These are phyloP conservation scores for Bacterosira constricta DNA, from an alignment of 108 stramenopile genomes.

Conservation along the genomic window DNA sequence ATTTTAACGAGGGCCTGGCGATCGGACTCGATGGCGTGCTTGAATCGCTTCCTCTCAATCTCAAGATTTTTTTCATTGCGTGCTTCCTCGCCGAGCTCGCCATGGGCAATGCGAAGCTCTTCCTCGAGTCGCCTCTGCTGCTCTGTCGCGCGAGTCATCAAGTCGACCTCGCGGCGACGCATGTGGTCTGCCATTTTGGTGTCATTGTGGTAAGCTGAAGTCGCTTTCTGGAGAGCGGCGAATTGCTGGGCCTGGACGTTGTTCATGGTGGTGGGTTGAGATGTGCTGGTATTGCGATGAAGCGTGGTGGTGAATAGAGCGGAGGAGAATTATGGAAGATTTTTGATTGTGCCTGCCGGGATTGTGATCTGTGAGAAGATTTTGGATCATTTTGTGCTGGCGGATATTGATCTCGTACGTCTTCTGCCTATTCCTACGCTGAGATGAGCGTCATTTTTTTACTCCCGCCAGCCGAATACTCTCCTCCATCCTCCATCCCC, in stretches of 20 bases:
- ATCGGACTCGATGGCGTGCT: constrained; percentile 22
- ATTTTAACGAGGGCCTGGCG: constrained; percentile 34
- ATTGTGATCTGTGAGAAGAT: no score
- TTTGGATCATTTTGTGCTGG: no score
- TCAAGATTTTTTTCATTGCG: constrained; percentile 30
- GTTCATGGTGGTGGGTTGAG: constrained; percentile 13
- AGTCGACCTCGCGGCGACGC: constrained; percentile 34
- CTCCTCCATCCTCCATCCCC: no score
- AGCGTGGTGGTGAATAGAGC: not conserved
- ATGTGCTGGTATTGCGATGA: no score
- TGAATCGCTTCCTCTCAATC: constrained; percentile 14
- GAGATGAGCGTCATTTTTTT: no score
- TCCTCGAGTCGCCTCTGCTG: constrained; percentile 16
- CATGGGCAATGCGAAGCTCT: constrained; percentile 19
- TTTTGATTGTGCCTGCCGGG: no score
- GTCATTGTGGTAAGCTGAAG: constrained; percentile 20
- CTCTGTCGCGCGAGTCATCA: constrained; percentile 14
- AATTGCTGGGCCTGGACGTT: constrained; percentile 27
- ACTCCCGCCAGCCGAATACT: no score
- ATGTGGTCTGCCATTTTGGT: constrained; percentile 23
- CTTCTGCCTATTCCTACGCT: no score
- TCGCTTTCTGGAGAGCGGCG: constrained; percentile 31
- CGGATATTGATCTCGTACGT: no score
- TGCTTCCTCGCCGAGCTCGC: constrained; percentile 29
- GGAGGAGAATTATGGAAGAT: not conserved